Conservation (phyloP, 768 basidiomycete genomes). For the Psilocybe cyanescens region DNA sequence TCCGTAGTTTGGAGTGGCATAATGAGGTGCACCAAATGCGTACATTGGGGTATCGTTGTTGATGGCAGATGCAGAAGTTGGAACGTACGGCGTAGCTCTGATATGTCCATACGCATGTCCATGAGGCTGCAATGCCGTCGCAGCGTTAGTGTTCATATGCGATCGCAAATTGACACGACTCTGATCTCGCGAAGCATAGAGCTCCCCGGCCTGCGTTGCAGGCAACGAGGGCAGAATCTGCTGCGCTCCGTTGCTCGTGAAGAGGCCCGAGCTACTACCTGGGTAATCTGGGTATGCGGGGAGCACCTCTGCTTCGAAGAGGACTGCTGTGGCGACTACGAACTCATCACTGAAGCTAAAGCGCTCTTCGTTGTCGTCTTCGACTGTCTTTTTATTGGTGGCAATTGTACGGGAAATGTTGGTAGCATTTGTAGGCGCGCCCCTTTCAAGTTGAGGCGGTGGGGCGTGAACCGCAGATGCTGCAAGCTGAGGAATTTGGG, state of each 20-base stretch:
- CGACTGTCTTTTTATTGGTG: constrained; percentile 12
- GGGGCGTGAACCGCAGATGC: background rate
- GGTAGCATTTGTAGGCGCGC: background rate
- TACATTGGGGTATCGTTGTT: constrained; percentile 7
- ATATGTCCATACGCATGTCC: background rate
- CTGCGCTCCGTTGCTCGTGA: constrained; percentile 7
- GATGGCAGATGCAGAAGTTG: background rate
- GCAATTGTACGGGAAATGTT: constrained; percentile 1
- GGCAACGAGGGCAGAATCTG: constrained; percentile 7
- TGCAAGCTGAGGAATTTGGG: background rate
- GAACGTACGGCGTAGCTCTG: background rate
- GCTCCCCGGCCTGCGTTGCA: constrained; percentile 23
- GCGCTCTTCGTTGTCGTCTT: constrained; percentile 36
- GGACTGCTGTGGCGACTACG: constrained; percentile 35
- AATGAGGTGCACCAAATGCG: constrained; percentile 20
- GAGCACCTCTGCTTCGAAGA: constrained; percentile 37
- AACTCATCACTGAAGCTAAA: constrained; percentile 40
- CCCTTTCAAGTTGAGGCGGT: background rate
- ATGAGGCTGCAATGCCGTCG: background rate
- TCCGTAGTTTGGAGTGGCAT: constrained; percentile 28
- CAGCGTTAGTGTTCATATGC: background rate
- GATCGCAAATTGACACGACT: background rate
- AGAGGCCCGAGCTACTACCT: constrained; percentile 20
- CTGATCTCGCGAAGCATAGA: constrained; percentile 25
- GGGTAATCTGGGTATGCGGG: constrained; percentile 37